Base-by-base conservation (phyloP, 192 early-diverging fungal species). In the Blastocladiella britannica region DNA sequence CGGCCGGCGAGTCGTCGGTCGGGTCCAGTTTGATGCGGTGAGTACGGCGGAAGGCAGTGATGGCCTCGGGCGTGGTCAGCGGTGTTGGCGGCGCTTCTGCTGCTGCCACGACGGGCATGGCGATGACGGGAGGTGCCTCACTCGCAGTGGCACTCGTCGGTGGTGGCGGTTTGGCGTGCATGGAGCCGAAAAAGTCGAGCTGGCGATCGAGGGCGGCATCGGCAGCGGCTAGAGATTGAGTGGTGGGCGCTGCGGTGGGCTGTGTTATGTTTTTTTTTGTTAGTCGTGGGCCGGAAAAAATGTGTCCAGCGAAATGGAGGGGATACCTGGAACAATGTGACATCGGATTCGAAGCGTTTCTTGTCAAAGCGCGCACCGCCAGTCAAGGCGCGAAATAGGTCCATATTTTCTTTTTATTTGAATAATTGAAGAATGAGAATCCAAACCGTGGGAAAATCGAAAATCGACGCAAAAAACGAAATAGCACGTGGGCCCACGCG, bases 311-410 rank as follows among this genome's bases (percentile, higher is more conserved):
- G 37, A 9, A 20, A 20, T 9, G 15, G 20, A 25, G n/a, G 20
- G 22, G 58, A 61, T 78, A 81, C 82, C 64, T 91, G 72, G 72
- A 94, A 88, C 18, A 90, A 63, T 6, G 83, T 70, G 53, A 92
- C 73, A 60, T 92, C 91, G 3, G 81, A 70, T 55, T 81, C 70
- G 67, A 87, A 92, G 18, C 85, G 77, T 52, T 71, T 73, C 59
- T 81, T 85, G 71, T 97, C 81, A 57, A 97, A 97, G 61, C 74
- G 83, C 7, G 91, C 85, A 7, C 93, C 93, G 18, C 80, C 73
- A 28, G 87, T 87, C 20, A 97, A 73, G 43, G 88, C 69, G 54
- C 81, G 76, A 75, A 96, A 91, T 59, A 96, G 67, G 71, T 93
- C 88, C 77, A 82, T 79, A 29, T 28, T 12, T 6, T 51, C 26